These are phyloP conservation scores for Ceratobasidium sp. DNA, from an alignment of 1,284 basidiomycete species.

Conservation along the genomic window DNA sequence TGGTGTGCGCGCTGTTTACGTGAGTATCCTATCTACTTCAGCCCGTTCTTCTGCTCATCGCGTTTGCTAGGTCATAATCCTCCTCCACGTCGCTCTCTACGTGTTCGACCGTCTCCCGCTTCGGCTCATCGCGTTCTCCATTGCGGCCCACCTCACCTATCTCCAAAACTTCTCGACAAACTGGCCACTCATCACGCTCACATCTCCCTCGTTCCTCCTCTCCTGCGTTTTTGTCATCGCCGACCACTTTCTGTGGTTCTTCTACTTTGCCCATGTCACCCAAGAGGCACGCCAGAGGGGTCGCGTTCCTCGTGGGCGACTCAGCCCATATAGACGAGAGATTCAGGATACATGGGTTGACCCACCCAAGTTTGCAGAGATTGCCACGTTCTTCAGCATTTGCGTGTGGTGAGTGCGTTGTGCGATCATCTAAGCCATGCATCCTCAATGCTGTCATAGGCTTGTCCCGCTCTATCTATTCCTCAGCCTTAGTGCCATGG, in stretches of 20 bases:
- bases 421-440: background rate
- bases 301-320: conserved; percentile 37
- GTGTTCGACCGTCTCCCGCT: conserved; percentile 81
- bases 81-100: conserved; percentile 78
- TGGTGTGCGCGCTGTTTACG: conserved; percentile 85
- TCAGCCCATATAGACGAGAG: conserved; percentile 29
- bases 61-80: conserved; percentile 74
- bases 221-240: conserved; percentile 83
- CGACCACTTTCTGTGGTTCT: conserved; percentile 96
- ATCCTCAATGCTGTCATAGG: background rate
- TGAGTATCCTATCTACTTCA: conserved; percentile 55
- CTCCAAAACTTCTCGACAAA: conserved; percentile 85
- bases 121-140: conserved; percentile 75
- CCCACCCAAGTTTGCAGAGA: conserved; percentile 69
- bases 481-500: conserved; percentile 91
- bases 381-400: conserved; percentile 90
- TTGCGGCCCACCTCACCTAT: conserved; percentile 84
- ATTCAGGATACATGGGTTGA: conserved; percentile 36
- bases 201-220: conserved; percentile 79
- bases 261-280: conserved; percentile 78
- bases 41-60: conserved; percentile 9
- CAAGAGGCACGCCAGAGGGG: conserved; percentile 59
- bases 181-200: conserved; percentile 91
- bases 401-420: conserved; percentile 91
- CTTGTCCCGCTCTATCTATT: conserved; percentile 57